Conservation (phyloP, 495 filamentous ascomycete genomes). For the Chaetomium fimeti region DNA sequence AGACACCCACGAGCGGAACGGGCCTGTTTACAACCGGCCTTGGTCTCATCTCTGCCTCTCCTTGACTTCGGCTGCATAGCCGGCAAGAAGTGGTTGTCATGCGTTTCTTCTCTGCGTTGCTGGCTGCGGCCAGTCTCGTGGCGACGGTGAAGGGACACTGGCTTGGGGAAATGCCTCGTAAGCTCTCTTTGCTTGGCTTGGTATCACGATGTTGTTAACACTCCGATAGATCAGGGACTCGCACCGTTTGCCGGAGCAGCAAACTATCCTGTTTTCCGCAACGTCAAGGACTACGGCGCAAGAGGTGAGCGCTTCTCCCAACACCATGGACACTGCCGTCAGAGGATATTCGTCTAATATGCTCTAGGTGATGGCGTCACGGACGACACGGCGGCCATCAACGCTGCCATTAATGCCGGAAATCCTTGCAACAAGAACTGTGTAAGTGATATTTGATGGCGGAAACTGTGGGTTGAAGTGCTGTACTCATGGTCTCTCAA, state of each 20-base stretch:
- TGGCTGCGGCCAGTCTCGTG: slow-evolving; percentile 41
- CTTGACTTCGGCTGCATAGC: not conserved
- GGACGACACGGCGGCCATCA: slow-evolving; percentile 85
- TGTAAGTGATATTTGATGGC: slow-evolving; percentile 36
- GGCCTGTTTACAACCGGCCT: slow-evolving; percentile 1
- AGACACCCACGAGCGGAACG: not conserved
- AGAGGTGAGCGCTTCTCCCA: slow-evolving; percentile 44
- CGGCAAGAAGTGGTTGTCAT: slow-evolving; percentile 25
- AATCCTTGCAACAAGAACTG: slow-evolving; percentile 74
- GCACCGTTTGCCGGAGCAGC: slow-evolving; percentile 44
- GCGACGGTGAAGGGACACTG: slow-evolving; percentile 45
- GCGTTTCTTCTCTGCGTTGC: slow-evolving; percentile 41
- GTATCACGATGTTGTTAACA: not conserved
- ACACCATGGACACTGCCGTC: not conserved
- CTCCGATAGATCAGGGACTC: slow-evolving; percentile 44
- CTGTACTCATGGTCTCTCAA: slow-evolving; percentile 8
- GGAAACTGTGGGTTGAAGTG: not conserved
- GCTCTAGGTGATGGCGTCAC: slow-evolving; percentile 51
- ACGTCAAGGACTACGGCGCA: slow-evolving; percentile 61
- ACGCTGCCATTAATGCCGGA: slow-evolving; percentile 71
- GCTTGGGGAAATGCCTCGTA: slow-evolving; percentile 46
- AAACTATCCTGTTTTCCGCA: slow-evolving; percentile 57
- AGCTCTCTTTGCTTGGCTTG: slow-evolving; percentile 16
- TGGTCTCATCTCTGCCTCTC: not conserved
- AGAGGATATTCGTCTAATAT: not conserved